Percentiles rank a stretch among this genome's conserved stretches.
Conservation (phyloP, 768 basidiomycete species). For the Boletus tomentosulus region DNA sequence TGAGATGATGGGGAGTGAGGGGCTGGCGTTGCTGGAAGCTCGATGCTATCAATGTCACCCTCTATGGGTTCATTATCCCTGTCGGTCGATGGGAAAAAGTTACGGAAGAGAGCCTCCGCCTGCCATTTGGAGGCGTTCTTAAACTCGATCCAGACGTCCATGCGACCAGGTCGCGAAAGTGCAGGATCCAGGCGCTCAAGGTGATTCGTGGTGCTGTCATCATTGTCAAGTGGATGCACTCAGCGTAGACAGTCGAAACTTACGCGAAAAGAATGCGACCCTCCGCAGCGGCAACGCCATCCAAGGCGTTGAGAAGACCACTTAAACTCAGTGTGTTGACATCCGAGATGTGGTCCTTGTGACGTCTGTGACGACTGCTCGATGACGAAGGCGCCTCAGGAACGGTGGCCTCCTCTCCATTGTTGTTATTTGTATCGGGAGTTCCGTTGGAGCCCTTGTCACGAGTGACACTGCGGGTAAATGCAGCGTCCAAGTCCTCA, state of each 20-base stretch:
- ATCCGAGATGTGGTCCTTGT: slow-evolving; percentile 62
- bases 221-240: not conserved
- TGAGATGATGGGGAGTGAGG: slow-evolving; percentile 41
- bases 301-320: slow-evolving; percentile 79
- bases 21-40: slow-evolving; percentile 36
- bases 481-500: slow-evolving; percentile 89
- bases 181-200: slow-evolving; percentile 89
- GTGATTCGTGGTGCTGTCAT: slow-evolving; percentile 77
- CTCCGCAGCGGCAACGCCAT: slow-evolving; percentile 84
- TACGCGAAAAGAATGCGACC: slow-evolving; percentile 87
- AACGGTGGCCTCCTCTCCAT: slow-evolving; percentile 31
- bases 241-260: slow-evolving; percentile 30
- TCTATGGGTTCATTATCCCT: slow-evolving; percentile 37
- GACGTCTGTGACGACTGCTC: slow-evolving; percentile 42
- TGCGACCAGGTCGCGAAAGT: slow-evolving; percentile 84
- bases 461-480: slow-evolving; percentile 69
- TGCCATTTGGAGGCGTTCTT: slow-evolving; percentile 83
- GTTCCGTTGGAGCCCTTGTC: slow-evolving; percentile 50
- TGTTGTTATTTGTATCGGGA: slow-evolving; percentile 34
- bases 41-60: slow-evolving; percentile 45
- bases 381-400: slow-evolving; percentile 29
- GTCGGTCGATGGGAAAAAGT: slow-evolving; percentile 83
- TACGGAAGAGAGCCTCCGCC: slow-evolving; percentile 81
- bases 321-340: slow-evolving; percentile 79
- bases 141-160: slow-evolving; percentile 93